These are phyloP conservation scores for Henckelia pumila DNA, from an alignment of 257 asterid species.

Conservation along the genomic window DNA sequence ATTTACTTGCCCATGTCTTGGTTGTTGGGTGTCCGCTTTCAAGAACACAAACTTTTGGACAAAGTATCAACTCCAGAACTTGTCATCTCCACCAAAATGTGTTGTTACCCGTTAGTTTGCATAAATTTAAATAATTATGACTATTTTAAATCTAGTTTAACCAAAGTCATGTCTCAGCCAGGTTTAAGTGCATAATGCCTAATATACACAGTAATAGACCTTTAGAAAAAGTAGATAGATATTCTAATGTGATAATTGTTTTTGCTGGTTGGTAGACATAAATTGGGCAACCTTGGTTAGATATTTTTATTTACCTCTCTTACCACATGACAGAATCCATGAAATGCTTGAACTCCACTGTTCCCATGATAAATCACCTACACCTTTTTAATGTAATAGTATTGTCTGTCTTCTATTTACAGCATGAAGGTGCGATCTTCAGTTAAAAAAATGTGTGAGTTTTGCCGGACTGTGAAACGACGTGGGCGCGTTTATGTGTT, in stretches of 20 bases:
- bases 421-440: conserved; percentile 98
- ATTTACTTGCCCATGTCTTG: neutral
- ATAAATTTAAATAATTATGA: too few relatives aligned
- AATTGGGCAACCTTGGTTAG: neutral
- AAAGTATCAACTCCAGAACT: neutral
- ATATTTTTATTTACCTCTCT: neutral
- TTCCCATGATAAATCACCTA: neutral
- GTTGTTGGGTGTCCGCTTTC: neutral
- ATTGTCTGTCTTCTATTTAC: conserved; percentile 4
- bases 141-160: neutral
- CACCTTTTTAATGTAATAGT: neutral
- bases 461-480: conserved; percentile 78
- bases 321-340: neutral
- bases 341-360: conserved; percentile 9
- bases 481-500: conserved; percentile 86
- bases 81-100: neutral
- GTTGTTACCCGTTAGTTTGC: neutral
- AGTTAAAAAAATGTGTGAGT: conserved; percentile 92
- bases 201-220: neutral
- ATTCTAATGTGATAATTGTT: too few relatives aligned
- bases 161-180: neutral
- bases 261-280: neutral
- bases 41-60: neutral
- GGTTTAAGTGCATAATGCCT: neutral
- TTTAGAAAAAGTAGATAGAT: too few relatives aligned